Evolutionary conservation across 1,284 basidiomycete species (phyloP), one percentile per base, ranked within the genome.

Genomic region (Fomitopsis pinicola): DNA sequence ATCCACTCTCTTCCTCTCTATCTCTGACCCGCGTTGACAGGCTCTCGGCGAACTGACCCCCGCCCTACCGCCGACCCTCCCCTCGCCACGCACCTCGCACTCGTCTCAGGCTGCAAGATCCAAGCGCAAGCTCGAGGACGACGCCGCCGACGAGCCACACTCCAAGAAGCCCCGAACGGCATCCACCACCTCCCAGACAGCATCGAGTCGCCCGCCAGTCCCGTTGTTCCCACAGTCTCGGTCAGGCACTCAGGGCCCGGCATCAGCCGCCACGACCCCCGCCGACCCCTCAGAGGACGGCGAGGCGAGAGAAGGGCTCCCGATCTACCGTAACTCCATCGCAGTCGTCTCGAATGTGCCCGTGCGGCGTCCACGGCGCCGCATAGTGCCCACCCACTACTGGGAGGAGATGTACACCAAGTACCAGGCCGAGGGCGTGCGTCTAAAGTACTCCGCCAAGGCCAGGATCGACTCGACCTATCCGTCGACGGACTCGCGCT

Each of bases 361-460:
- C 64, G 81, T 87, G 59, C 83, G 86, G 55, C 80, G 88, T 22
- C 88, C 87, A 10, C 82, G 84, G 69, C 82, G 84, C 46, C 84
- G 85, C 63, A 72, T 75, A 33, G 68, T 60, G 3, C 75, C 40
- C 35, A 64, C 68, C n/a, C 74, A 76, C 64, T 81, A 67, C 60
- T 64, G 66, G 58, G 62, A 66, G 42, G 75, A 76, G 46, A 73
- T 89, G 50, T 83, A 89, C 69, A 81, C 87, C 68, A 83, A 79
- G 68, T 90, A 88, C 70, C 82, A 88, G 68, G 71, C 72, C 9
- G 78, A 80, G 17, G 89, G 85, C 22, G 84, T 88, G 60, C 76
- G 79, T 66, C 85, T 91, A 73, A 90, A 91, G 73, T 89, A 87
- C 69, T 91, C 89, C 1, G 88, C 87, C 22, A 86, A 89, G 68